Conservation (phyloP, 192 early-diverging fungal genomes). For the Backusella morwellensis region DNA sequence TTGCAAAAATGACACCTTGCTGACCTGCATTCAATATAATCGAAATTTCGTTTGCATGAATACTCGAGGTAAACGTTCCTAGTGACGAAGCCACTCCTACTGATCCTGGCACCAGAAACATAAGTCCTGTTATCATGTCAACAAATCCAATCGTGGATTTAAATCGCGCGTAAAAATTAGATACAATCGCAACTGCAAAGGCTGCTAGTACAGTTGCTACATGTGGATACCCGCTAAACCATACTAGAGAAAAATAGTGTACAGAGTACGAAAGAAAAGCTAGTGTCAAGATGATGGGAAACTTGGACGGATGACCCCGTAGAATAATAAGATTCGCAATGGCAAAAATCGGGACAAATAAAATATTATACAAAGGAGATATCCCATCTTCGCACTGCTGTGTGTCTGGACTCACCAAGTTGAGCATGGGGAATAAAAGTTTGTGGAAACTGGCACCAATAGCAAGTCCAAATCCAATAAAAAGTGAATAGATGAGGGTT, state of each 20-base stretch:
- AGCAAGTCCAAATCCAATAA: constrained; percentile 23
- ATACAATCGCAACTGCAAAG: constrained; percentile 5
- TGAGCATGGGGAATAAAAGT: constrained; percentile 16
- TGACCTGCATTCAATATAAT: constrained; percentile 20
- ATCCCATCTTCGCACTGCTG: constrained; percentile 1
- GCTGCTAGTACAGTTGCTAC: constrained; percentile 15
- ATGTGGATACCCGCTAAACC: constrained; percentile 15
- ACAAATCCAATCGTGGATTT: constrained; percentile 17
- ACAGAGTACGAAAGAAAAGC: constrained; percentile 12
- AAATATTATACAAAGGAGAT: constrained; percentile 12
- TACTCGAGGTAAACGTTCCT: neutral
- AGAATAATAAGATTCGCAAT: constrained; percentile 7
- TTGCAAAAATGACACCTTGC: constrained; percentile 19
- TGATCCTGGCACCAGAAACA: constrained; percentile 24
- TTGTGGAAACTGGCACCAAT: constrained; percentile 18
- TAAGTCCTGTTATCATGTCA: constrained; percentile 20
- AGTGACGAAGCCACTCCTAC: constrained; percentile 20
- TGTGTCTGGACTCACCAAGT: neutral
- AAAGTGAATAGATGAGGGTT: constrained; percentile 13
- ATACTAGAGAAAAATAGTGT: neutral
- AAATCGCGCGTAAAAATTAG: constrained; percentile 22
- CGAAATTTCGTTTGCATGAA: constrained; percentile 4
- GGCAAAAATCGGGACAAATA: constrained; percentile 19
- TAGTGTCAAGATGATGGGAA: constrained; percentile 3
- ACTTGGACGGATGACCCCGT: neutral